Evolutionary conservation across 2,329 filamentous ascomycete species (phyloP), one percentile per base, ranked within the genome.

Genomic region (Diplodia scrobiculata): DNA sequence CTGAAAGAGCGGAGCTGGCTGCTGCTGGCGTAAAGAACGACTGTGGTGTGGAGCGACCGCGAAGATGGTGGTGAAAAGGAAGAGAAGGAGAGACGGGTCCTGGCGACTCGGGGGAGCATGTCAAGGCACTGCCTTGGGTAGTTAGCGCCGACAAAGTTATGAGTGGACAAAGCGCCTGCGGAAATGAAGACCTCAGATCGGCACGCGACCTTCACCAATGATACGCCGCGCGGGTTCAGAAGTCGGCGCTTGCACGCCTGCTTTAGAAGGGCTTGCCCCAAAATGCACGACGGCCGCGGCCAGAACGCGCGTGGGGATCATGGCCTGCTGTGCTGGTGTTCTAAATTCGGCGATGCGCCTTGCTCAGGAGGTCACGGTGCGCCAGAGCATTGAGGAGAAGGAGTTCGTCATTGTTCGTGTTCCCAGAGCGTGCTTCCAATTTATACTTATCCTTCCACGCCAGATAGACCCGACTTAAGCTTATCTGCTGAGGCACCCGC

Each of bases 1-100:
- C 84, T 86, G 77, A 63, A 50, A 32, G 58, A 68, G 67, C 58
- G 64, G 63, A 68, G 65, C 48, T 38, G 59, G 47, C 38, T 52
- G 66, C 45, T 65, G 63, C 66, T 52, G n/a, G 41, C 27, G 55
- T 55, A 63, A 65, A 50, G 58, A 67, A 25, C 41, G 65, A 63
- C 65, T 45, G 67, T 21, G 29, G 29, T 60, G 34, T 29, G 41
- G 53, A 66, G 53, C 5, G 41, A 45, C 41, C 41, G 14, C 41
- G n/a, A 34, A 66, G 58, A 62, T 38, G 51, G 54, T 45, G 64
- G 29, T 50, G 45, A 38, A 41, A 47, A 32, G 51, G 53, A 59
- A 38, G 45, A 34, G 45, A 59, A 54, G 21, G 41, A 45, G 59
- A 60, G 34, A 66, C 19, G 54, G 51, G 25, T 19, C 25, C 11